Base-by-base conservation (phyloP, 495 filamentous ascomycete genomes). In the Annulohypoxylon maeteangense region DNA sequence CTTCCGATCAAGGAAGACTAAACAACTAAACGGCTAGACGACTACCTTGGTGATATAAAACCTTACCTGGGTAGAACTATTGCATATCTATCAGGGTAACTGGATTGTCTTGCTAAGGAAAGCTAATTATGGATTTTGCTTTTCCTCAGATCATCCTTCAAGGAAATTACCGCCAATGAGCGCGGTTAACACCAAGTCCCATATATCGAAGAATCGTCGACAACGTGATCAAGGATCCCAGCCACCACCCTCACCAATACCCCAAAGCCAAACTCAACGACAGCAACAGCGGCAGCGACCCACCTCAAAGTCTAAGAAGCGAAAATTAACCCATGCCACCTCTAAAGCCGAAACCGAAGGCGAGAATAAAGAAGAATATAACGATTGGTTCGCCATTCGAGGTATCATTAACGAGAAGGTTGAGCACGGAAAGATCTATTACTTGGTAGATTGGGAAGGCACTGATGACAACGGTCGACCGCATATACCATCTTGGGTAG, bases 401-500 rank as follows among this genome's bases (percentile, higher is more conserved):
- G 76, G 66, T 68, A 82, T 84, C 14, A 53, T 83, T 38, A 77
- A 73, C 38, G 81, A 84, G 77, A 80, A 78, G 62, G 6, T n/a
- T 7, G 54, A 68, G 25, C 62, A 57, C 16, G 75, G 79, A 10
- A 74, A 73, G 51, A 62, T 71, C 31, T 62, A 70, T 8, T 84
- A 82, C 54, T 20, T 71, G 54, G 72, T 83, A 31, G 81, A 84
- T 57, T 84, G 81, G 82, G 78, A 71, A 6, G 74, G 76, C 38
- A 70, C 78, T 55, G 79, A 82, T 55, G 45, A 56, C 12, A 78
- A 76, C 18, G 80, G 81, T 14, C 58, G 77, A 60, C 55, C 23
- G 1, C 80, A 80, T 65, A 27, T 64, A 20, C 80, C 78, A 18
- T 78, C 75, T 51, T 84, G 82, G 82, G 82, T 84, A 81, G 18